Evolutionary conservation across 169 alveolate genomes (phyloP).

Genomic region (Plasmodium berghei): DNA sequence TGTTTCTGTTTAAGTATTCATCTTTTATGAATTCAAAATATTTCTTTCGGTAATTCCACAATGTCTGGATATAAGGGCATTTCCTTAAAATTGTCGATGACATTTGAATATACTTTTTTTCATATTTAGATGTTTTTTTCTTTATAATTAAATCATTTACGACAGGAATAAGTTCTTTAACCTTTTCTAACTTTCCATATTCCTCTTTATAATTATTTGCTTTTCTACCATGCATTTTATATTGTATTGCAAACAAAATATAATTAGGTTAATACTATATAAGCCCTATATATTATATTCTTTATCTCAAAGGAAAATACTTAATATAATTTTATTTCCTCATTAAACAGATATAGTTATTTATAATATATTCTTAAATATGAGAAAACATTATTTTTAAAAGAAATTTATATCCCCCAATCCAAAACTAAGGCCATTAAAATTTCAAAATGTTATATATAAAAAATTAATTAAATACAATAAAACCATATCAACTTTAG

Average conservation of each 20-base stretch:
- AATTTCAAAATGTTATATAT: too few relatives aligned
- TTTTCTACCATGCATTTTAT: slow-evolving; percentile 73
- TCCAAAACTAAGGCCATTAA: too few relatives aligned
- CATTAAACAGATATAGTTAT: too few relatives aligned
- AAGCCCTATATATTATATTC: too few relatives aligned
- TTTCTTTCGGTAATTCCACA: slow-evolving; percentile 70
- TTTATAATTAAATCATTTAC: slow-evolving; percentile 41
- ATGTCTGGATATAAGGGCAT: slow-evolving; percentile 59
- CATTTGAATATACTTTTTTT: slow-evolving; percentile 38
- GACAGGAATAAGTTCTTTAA: slow-evolving; percentile 48
- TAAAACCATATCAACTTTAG: too few relatives aligned
- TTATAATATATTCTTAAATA: too few relatives aligned
- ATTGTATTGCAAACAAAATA: neutral
- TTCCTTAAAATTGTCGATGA: slow-evolving; percentile 43
- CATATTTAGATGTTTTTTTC: slow-evolving; percentile 32
- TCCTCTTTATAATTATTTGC: slow-evolving; percentile 31
- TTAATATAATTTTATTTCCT: too few relatives aligned
- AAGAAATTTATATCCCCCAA: too few relatives aligned
- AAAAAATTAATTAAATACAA: too few relatives aligned
- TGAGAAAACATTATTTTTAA: too few relatives aligned
- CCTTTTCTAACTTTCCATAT: slow-evolving; percentile 34
- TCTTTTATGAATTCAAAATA: slow-evolving; percentile 54
- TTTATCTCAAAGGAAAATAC: too few relatives aligned
- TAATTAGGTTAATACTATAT: too few relatives aligned
- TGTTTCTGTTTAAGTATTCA: neutral